Conservation (phyloP, 2,329 filamentous ascomycete genomes). For the Colletotrichum sojae region DNA sequence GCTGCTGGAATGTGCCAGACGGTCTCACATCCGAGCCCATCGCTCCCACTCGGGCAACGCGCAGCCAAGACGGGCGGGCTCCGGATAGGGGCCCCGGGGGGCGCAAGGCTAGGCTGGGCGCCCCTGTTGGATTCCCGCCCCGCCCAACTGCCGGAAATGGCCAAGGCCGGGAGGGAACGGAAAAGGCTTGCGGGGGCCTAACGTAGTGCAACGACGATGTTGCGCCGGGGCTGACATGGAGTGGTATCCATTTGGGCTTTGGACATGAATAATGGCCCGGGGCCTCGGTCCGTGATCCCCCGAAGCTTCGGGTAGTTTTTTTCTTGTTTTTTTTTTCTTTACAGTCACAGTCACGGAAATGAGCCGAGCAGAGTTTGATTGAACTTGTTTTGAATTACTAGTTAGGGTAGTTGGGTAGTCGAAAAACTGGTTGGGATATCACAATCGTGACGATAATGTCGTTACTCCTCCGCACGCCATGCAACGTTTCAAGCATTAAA, state of each 20-base stretch:
- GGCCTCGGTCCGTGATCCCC: constrained; percentile 23
- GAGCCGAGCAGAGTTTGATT: constrained; percentile 17
- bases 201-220: not conserved
- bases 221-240: not conserved
- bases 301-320: not conserved
- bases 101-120: too few relatives aligned
- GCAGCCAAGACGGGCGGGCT: too few relatives aligned
- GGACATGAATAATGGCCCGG: not conserved
- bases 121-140: not conserved
- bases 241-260: not conserved
- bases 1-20: too few relatives aligned
- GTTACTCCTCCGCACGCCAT: constrained; percentile 32
- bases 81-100: too few relatives aligned
- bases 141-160: constrained; percentile 13
- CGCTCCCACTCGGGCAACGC: too few relatives aligned
- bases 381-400: constrained; percentile 25
- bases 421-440: constrained; percentile 21
- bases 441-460: constrained; percentile 23
- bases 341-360: constrained; percentile 10
- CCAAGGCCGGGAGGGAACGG: constrained; percentile 4
- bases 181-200: not conserved
- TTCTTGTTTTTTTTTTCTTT: not conserved
- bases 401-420: constrained; percentile 4
- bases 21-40: too few relatives aligned
- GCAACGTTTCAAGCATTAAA: constrained; percentile 38